Conservation (phyloP, 2,329 filamentous ascomycete species). For the Neocatenulostroma microsporum region DNA sequence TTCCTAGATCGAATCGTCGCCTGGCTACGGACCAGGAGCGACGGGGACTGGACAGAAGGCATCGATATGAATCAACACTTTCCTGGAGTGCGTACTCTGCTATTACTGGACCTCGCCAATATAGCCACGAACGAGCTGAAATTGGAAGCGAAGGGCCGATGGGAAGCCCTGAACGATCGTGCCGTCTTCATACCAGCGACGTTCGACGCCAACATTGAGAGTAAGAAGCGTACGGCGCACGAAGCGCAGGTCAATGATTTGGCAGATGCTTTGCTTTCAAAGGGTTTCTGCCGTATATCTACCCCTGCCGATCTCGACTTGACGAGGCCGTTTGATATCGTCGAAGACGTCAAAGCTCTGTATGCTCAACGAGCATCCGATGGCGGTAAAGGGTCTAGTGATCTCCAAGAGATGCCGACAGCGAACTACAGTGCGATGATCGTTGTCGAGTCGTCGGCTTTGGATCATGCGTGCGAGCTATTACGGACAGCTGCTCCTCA, state of each 20-base stretch:
- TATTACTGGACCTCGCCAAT: constrained; percentile 1
- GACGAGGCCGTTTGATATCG: background rate
- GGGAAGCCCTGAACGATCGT: constrained; percentile 1
- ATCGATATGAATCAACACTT: background rate
- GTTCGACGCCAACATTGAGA: constrained; percentile 1
- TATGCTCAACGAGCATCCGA: background rate
- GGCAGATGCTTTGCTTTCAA: background rate
- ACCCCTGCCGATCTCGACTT: too few relatives aligned
- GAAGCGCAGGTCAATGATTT: background rate
- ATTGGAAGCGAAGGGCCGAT: too few relatives aligned
- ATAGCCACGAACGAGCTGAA: too few relatives aligned
- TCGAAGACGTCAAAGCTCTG: constrained; percentile 2
- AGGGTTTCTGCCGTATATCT: constrained; percentile 3
- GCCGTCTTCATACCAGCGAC: constrained; percentile 4
- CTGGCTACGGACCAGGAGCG: too few relatives aligned
- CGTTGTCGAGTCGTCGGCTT: too few relatives aligned
- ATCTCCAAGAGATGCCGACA: too few relatives aligned
- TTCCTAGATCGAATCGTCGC: too few relatives aligned
- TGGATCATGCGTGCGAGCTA: too few relatives aligned
- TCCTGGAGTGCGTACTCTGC: background rate
- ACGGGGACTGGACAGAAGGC: constrained; percentile 1
- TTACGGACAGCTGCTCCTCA: constrained; percentile 1
- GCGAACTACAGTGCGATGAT: too few relatives aligned
- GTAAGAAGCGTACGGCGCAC: constrained; percentile 1
- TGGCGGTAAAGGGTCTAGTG: too few relatives aligned